These are phyloP conservation scores for Pythium folliculosum DNA, from an alignment of 352 stramenopile genomes.

Conservation along the genomic window DNA sequence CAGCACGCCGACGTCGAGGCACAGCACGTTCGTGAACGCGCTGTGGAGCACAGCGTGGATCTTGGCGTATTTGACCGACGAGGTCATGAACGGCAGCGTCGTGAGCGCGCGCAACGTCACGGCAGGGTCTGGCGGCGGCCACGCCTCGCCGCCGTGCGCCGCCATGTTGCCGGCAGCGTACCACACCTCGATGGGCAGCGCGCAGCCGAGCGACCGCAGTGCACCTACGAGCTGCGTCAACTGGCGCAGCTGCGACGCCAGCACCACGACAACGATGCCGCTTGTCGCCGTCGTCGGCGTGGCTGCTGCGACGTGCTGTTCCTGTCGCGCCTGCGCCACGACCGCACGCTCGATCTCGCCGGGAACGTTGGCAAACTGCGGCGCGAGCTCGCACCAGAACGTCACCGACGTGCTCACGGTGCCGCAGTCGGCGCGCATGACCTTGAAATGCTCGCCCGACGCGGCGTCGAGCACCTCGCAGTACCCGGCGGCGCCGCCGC, in stretches of 20 bases:
- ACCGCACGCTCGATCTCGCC: constrained; percentile 20
- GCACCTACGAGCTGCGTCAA: constrained; percentile 6
- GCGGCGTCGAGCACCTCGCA: constrained; percentile 21
- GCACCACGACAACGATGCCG: constrained; percentile 28
- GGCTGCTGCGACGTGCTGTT: not conserved
- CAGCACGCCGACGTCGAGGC: constrained; percentile 16
- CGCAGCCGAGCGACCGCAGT: constrained; percentile 21
- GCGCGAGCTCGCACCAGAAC: constrained; percentile 23
- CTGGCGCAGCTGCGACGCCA: not conserved
- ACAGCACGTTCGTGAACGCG: constrained; percentile 28
- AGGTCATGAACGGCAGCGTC: constrained; percentile 8
- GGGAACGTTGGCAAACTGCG: constrained; percentile 25
- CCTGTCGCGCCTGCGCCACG: not conserved
- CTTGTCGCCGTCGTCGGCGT: not conserved
- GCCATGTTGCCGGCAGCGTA: constrained; percentile 20
- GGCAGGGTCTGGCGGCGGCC: not conserved
- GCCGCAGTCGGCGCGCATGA: constrained; percentile 17
- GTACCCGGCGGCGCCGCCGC: constrained; percentile 18
- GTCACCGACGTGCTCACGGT: not conserved
- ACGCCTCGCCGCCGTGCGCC: not conserved
- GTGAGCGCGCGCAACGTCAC: constrained; percentile 4
- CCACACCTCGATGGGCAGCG: constrained; percentile 33
- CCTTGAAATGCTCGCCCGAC: constrained; percentile 16
- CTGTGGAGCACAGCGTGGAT: constrained; percentile 27
- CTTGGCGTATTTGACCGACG: constrained; percentile 11